These are phyloP conservation scores for Coffea humblotiana DNA, from an alignment of 305 asterid genomes.

Conservation along the genomic window DNA sequence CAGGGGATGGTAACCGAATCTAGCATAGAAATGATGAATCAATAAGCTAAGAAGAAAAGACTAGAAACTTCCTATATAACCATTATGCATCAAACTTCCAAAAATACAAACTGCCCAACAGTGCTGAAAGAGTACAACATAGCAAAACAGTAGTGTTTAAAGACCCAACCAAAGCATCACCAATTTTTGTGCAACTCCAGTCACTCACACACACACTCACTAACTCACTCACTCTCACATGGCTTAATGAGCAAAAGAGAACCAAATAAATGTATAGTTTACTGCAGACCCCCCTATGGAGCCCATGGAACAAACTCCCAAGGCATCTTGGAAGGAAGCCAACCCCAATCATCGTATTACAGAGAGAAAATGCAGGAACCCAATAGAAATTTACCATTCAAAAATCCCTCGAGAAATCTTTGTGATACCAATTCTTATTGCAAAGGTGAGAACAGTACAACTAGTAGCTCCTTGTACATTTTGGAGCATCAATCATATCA, in stretches of 20 bases:
- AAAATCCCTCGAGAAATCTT: not conserved
- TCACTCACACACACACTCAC: no score
- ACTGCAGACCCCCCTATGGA: no score
- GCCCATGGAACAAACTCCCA: no score
- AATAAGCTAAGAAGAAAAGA: not conserved
- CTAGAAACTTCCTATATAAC: not conserved
- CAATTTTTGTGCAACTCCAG: no score
- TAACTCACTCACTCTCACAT: not conserved
- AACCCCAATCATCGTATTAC: not conserved
- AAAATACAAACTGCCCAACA: no score
- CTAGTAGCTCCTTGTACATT: not conserved
- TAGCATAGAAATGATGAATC: not conserved
- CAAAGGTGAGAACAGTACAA: not conserved
- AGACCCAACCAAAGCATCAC: no score
- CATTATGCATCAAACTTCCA: not conserved
- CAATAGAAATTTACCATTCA: not conserved
- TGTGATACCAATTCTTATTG: not conserved
- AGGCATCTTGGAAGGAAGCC: not conserved
- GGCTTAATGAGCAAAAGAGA: no score
- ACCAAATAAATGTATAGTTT: no score
- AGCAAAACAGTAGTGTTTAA: no score
- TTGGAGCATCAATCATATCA: not conserved
- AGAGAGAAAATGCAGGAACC: not conserved
- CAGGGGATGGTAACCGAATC: not conserved
- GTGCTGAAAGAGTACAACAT: no score